Base-by-base conservation (phyloP, 73 alveolate species). In the Paramecium biaurelia region DNA sequence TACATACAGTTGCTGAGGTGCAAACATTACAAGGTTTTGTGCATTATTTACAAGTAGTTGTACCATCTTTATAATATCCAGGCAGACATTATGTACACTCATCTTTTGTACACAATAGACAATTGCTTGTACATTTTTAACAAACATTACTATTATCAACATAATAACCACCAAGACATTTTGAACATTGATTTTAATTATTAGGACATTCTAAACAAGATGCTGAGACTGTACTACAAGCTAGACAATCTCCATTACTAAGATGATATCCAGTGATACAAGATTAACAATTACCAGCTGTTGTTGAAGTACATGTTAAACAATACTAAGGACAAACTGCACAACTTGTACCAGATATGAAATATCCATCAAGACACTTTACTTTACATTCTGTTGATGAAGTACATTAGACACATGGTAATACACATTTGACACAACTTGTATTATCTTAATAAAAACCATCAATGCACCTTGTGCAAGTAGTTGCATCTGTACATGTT, bases 381-480 rank as follows among this genome's bases (percentile, higher is more conserved):
- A 1, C 1, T 20, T 53, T 53, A 6, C 68, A 53, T n/a, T n/a
- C 68, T 53, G 68, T 53, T 53, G 18, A 1, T 18, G 68, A 18
- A n/a, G 30, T 53, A 43, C 92, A 56, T 2, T 4, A n/a, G 7
- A 56, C 24, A 92, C 92, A 85, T 0, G 92, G 49, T 85, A 47
- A 9, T 7, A 7, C 8, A 45, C 92, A 85, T 23, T 20, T 24
- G 70, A 10, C 1, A 76, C 84, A 43, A 2, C 5, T 15, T 38
- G 92, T 7, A 20, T 11, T 10, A n/a, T 23, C 11, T 43, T 56
- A 41, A 76, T 76, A 43, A 38, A 7, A 76, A 7, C 86, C 86
- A 76, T 76, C 56, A 18, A 74, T 76, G 92, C 92, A 76, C 38
- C 12, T 49, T 35, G 53, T 43, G 14, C 92, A 76, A 12, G 92